A percentile compares a stretch with the other conserved stretches of the same genome.
Evolutionary conservation across 805 yeast genomes (phyloP).

Genomic region (Metschnikowia shivogae): DNA sequence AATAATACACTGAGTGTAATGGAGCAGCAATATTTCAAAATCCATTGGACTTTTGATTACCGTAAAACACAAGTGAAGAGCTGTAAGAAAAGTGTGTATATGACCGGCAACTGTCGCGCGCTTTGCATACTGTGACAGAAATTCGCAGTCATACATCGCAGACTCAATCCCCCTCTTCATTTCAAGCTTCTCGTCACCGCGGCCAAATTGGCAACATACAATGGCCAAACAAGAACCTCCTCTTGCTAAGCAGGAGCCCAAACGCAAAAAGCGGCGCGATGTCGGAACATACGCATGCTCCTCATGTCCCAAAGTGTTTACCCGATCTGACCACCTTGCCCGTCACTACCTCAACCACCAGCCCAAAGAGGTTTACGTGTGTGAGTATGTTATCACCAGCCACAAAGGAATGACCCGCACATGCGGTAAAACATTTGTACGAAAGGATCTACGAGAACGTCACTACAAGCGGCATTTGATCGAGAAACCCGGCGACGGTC

Average conservation of each 20-base stretch:
- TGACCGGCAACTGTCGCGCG: too few relatives aligned
- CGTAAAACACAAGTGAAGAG: too few relatives aligned
- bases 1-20: too few relatives aligned
- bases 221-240: neutral
- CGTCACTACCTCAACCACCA: constrained; percentile 61
- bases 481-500: constrained; percentile 6
- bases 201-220: neutral
- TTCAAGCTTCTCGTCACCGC: too few relatives aligned
- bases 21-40: too few relatives aligned
- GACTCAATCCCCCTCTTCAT: too few relatives aligned
- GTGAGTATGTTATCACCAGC: constrained; percentile 48
- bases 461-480: constrained; percentile 23
- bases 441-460: constrained; percentile 51
- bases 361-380: constrained; percentile 49
- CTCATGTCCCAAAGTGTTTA: constrained; percentile 53
- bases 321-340: constrained; percentile 60
- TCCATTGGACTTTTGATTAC: too few relatives aligned
- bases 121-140: too few relatives aligned
- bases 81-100: too few relatives aligned
- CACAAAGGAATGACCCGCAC: constrained; percentile 34
- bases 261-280: constrained; percentile 14
- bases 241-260: constrained; percentile 1
- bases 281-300: constrained; percentile 41
- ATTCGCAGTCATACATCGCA: too few relatives aligned
- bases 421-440: constrained; percentile 60